phyloP scores from a whole-genome alignment of 2,329 filamentous ascomycete genomes.

The Cercospora sp. region DNA sequence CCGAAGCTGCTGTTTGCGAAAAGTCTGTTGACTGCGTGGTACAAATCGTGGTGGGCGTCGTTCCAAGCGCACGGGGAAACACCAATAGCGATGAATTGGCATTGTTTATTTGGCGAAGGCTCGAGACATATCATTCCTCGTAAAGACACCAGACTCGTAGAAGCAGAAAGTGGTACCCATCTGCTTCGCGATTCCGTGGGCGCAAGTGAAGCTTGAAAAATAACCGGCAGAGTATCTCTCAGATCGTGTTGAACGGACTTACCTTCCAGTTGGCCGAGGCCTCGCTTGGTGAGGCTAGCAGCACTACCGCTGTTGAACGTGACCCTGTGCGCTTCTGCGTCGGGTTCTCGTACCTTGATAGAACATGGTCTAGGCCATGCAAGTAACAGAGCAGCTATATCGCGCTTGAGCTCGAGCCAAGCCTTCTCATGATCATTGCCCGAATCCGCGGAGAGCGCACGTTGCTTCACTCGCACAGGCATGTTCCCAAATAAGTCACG shows the following conservation, averaged over 20 bases:
- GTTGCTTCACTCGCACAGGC: slow-evolving; percentile 85
- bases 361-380: slow-evolving; percentile 62
- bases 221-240: slow-evolving; percentile 50
- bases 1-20: slow-evolving; percentile 81
- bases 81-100: slow-evolving; percentile 82
- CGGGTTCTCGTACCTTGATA: slow-evolving; percentile 60
- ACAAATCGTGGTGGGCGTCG: slow-evolving; percentile 65
- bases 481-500: slow-evolving; percentile 85
- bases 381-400: slow-evolving; percentile 66
- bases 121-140: slow-evolving; percentile 69
- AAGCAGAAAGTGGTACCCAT: slow-evolving; percentile 74
- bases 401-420: slow-evolving; percentile 64
- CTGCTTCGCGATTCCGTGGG: slow-evolving; percentile 52
- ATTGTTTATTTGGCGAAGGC: slow-evolving; percentile 68
- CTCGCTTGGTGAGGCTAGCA: slow-evolving; percentile 34
- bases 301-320: slow-evolving; percentile 26
- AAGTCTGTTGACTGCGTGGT: slow-evolving; percentile 73
- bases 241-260: slow-evolving; percentile 29
- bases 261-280: slow-evolving; percentile 30
- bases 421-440: slow-evolving; percentile 58
- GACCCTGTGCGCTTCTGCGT: slow-evolving; percentile 33
- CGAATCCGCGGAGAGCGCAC: slow-evolving; percentile 57
- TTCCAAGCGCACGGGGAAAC: slow-evolving; percentile 63
- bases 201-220: slow-evolving; percentile 67
- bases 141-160: slow-evolving; percentile 62